Evolutionary conservation across 345 rosid species (phyloP).

Genomic region (Eutrema heterophyllum): DNA sequence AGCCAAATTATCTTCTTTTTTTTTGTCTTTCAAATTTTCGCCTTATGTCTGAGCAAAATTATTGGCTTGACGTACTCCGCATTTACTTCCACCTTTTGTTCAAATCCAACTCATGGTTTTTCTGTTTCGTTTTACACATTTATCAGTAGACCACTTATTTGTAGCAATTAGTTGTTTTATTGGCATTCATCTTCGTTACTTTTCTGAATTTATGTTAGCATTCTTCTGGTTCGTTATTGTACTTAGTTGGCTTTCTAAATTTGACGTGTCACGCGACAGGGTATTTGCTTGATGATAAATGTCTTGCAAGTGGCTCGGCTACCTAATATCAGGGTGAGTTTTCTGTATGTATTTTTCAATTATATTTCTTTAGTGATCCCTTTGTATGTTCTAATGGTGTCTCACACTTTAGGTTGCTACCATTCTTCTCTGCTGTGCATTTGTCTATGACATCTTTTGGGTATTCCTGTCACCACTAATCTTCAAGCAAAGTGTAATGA

Average conservation of each 20-base stretch:
- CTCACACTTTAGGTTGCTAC: slow-evolving; percentile 75
- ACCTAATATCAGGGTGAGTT: slow-evolving; percentile 82
- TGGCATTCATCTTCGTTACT: not conserved
- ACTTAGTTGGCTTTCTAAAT: slow-evolving; percentile 20
- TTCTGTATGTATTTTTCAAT: not conserved
- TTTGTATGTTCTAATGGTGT: slow-evolving; percentile 29
- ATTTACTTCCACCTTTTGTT: not conserved
- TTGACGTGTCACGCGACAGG: slow-evolving; percentile 43
- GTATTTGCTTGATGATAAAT: slow-evolving; percentile 95
- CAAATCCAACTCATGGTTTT: not conserved
- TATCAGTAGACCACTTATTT: not conserved
- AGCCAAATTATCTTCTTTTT: not conserved
- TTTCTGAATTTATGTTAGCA: not conserved
- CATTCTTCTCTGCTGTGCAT: slow-evolving; percentile 88
- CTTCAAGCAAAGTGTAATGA: slow-evolving; percentile 96
- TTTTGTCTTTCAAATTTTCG: not conserved
- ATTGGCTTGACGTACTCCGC: not conserved
- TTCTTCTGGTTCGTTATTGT: not conserved
- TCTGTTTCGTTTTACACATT: not conserved
- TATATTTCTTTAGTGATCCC: not conserved
- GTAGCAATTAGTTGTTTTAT: not conserved
- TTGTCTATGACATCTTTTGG: slow-evolving; percentile 98
- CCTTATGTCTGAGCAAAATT: not conserved
- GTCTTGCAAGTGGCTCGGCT: slow-evolving; percentile 93
- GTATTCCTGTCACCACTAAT: slow-evolving; percentile 89